Evolutionary conservation across 2,329 filamentous ascomycete genomes (phyloP).

Genomic region (Nigrospora osmanthi): DNA sequence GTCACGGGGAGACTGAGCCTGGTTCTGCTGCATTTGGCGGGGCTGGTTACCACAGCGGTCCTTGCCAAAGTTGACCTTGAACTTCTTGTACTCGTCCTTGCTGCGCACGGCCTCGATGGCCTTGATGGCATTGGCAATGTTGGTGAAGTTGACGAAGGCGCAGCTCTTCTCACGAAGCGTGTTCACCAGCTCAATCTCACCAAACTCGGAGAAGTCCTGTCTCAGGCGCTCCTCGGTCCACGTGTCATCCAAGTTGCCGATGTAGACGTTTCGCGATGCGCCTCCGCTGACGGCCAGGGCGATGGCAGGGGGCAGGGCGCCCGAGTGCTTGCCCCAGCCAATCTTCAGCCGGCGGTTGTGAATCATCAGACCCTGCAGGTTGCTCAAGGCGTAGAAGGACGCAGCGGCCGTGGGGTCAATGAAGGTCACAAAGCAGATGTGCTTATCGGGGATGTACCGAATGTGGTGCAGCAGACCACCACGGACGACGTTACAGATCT

Average conservation of each 20-base stretch:
- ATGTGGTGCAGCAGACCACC: conserved; percentile 95
- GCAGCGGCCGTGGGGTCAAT: conserved; percentile 97
- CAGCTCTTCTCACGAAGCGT: conserved; percentile 97
- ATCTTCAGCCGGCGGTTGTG: conserved; percentile 97
- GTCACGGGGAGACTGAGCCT: conserved; percentile 61
- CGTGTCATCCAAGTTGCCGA: conserved; percentile 93
- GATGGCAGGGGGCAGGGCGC: conserved; percentile 89
- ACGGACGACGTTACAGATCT: conserved; percentile 98
- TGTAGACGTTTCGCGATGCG: conserved; percentile 96
- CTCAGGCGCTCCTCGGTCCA: conserved; percentile 95
- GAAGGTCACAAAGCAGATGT: conserved; percentile 99
- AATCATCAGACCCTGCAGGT: conserved; percentile 97
- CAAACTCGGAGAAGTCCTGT: conserved; percentile 95
- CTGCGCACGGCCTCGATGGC: conserved; percentile 93
- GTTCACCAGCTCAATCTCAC: conserved; percentile 97
- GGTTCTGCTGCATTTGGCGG: conserved; percentile 65
- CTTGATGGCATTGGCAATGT: conserved; percentile 99
- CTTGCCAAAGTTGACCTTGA: conserved; percentile 99
- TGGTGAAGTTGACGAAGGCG: conserved; percentile 99
- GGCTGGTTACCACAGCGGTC: conserved; percentile 96
- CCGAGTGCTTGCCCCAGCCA: conserved; percentile 98
- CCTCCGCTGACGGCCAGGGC: conserved; percentile 92
- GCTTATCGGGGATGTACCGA: conserved; percentile 98
- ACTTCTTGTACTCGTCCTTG: conserved; percentile 93
- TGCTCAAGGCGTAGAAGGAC: conserved; percentile 96